phyloP scores from a whole-genome alignment of 768 basidiomycete species.

The Pseudohyphozyma bogoriensis region DNA sequence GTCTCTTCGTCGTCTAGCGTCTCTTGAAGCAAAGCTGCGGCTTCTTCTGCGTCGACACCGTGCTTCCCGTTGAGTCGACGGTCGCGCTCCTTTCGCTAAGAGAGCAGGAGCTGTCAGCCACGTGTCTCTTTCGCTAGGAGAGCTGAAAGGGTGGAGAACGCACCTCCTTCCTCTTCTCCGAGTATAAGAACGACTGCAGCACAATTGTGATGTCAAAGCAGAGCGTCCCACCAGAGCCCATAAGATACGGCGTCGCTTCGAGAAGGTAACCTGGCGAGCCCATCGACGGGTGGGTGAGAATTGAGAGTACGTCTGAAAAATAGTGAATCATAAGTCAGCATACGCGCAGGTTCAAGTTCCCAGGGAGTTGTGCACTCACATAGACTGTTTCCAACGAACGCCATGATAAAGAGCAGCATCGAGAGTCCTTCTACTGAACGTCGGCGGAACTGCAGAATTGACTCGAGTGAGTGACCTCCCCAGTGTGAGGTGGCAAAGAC shows the following conservation, averaged over 20 bases:
- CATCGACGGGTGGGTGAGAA: conserved; percentile 58
- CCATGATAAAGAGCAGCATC: conserved; percentile 83
- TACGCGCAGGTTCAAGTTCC: too few relatives aligned
- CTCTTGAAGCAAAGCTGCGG: conserved; percentile 6
- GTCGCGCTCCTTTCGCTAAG: neutral
- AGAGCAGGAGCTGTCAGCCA: too few relatives aligned
- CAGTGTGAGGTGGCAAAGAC: neutral
- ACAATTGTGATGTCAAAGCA: conserved; percentile 89
- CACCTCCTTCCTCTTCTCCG: conserved; percentile 9
- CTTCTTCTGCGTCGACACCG: conserved; percentile 11
- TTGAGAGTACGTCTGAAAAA: conserved; percentile 48
- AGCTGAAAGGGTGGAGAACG: too few relatives aligned
- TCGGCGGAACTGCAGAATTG: conserved; percentile 31
- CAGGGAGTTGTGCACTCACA: too few relatives aligned
- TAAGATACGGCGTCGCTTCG: conserved; percentile 48
- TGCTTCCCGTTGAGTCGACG: neutral
- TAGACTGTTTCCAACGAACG: conserved; percentile 85
- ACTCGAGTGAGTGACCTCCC: too few relatives aligned
- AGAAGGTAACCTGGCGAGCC: conserved; percentile 22
- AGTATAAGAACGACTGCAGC: conserved; percentile 68
- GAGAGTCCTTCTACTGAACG: conserved; percentile 62
- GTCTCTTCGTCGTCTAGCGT: neutral
- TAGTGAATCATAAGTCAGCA: too few relatives aligned
- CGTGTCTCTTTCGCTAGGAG: too few relatives aligned
- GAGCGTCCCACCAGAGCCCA: conserved; percentile 82